Evolutionary conservation across 2,329 filamentous ascomycete species (phyloP), one percentile per base, ranked within the genome.

Genomic region (Torrubiellomyces zombiae): DNA sequence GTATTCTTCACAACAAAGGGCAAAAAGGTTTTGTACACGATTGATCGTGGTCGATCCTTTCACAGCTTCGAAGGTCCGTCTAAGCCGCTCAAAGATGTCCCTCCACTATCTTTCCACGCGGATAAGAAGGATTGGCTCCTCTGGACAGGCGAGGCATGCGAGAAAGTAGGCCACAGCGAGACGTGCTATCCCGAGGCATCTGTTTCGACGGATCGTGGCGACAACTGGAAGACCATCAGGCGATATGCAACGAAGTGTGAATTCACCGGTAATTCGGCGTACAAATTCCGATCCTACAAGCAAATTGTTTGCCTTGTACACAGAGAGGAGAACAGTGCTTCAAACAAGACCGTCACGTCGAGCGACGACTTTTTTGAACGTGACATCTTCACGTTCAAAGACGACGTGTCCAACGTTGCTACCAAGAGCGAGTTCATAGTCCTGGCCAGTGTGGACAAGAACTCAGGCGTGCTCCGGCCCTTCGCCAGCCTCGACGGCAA

Each of bases 341-440:
- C 73, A 18, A 64, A 71, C 2, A 53, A 76, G 23, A 66, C 76
- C 35, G 65, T 98, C 16, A 50, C 83, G 10, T 76, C 77, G 20
- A 93, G 77, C 47, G 63, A 80, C 21, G 73, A 91, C 40, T 82
- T 75, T 52, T 91, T 91, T 42, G 54, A 58, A 9, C 64, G 74
- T 26, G 62, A 70, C 33, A 64, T 73, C 38, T 32, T 32, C 4
- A 25, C 38, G 7, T 61, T 67, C 14, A 66, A 85, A 31, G 44
- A 42, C 16, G 41, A 47, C 2, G 77, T 93, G 20, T 70, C 76
- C 38, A 75, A 77, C 37, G 95, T 92, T 50, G 86, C 83, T 3
- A 91, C 78, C 5, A 95, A 94, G 86, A 75, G 78, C 19, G 89
- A 98, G 46, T 98, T 93, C 48, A 89, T 98, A 41, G 70, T 98